Evolutionary conservation across 805 yeast genomes (phyloP), one percentile per base, ranked within the genome.

Genomic region (Myxozyma neotropica): DNA sequence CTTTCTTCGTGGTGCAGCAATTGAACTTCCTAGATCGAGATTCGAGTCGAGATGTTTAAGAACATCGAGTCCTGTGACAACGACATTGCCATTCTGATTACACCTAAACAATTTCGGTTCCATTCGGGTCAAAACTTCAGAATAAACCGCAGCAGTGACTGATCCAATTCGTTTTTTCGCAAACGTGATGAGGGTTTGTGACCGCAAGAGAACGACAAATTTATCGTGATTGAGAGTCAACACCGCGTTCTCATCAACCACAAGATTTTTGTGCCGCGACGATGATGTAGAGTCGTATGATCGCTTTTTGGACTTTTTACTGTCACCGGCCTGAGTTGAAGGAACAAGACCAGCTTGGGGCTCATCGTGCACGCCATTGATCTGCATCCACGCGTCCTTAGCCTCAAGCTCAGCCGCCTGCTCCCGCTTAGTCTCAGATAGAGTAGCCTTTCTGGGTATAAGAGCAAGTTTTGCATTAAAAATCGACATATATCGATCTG

Each of bases 141-240:
- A 77, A 70, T 88, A 93, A 10, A 94, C 79, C 45, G 77, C 73
- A 0, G 94, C 79, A 0, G 95, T 78, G 1, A 87, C 72, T 5
- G 79, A 73, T 2, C 98, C 98, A 33, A 91, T 73, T 55, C 89
- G 79, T 47, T 87, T 85, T 31, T 79, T 77, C 13, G 86, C 87
- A 51, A 87, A 78, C 35, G 82, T 81, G 0, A 77, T 82, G 15
- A 94, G 77, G 65, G 87, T 87, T 46, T 76, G 72, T 10, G 87
- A 80, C 65, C 97, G 80, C 68, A 85, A 78, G 35, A 81, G 74
- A 69, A 89, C 86, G 53, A 88, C 78, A 67, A 81, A 91, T 66
- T 94, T 77, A 33, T 82, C 80, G 53, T 88, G 76, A 68, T 84
- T 86, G 68, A 90, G 77, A 0, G 85, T 77, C 26, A 90, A 80